Conservation (phyloP, 208 protist genomes). For the Trypanosoma avium region DNA sequence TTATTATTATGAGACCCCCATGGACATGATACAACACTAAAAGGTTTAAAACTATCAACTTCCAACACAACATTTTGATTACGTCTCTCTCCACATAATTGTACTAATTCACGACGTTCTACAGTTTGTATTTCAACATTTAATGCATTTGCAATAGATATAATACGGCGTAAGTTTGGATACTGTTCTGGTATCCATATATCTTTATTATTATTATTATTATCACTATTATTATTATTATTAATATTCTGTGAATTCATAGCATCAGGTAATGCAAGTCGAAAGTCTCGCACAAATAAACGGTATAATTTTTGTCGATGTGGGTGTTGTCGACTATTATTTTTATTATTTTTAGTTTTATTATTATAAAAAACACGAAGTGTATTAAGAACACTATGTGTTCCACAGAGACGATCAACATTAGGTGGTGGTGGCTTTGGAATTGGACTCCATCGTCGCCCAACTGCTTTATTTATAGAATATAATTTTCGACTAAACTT, state of each 20-base stretch:
- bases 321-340: slow-evolving; percentile 23
- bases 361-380: slow-evolving; percentile 43
- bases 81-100: slow-evolving; percentile 77
- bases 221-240: not conserved
- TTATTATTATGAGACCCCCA: not conserved
- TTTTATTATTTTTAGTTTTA: too few relatives aligned
- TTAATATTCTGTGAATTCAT: not conserved
- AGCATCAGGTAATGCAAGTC: slow-evolving; percentile 11
- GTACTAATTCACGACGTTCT: slow-evolving; percentile 59
- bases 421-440: slow-evolving; percentile 64
- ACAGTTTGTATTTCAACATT: slow-evolving; percentile 56
- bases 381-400: slow-evolving; percentile 58
- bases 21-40: slow-evolving; percentile 16
- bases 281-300: slow-evolving; percentile 77
- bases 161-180: slow-evolving; percentile 56
- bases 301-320: slow-evolving; percentile 28
- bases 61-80: slow-evolving; percentile 85
- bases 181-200: slow-evolving; percentile 51
- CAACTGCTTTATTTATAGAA: slow-evolving; percentile 59
- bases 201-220: not conserved
- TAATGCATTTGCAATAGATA: slow-evolving; percentile 49
- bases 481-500: slow-evolving; percentile 24
- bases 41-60: slow-evolving; percentile 44
- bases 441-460: slow-evolving; percentile 68
- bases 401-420: slow-evolving; percentile 70